phyloP scores from a whole-genome alignment of 2,329 filamentous ascomycete species.

The Pestalotiopsis sp. region DNA sequence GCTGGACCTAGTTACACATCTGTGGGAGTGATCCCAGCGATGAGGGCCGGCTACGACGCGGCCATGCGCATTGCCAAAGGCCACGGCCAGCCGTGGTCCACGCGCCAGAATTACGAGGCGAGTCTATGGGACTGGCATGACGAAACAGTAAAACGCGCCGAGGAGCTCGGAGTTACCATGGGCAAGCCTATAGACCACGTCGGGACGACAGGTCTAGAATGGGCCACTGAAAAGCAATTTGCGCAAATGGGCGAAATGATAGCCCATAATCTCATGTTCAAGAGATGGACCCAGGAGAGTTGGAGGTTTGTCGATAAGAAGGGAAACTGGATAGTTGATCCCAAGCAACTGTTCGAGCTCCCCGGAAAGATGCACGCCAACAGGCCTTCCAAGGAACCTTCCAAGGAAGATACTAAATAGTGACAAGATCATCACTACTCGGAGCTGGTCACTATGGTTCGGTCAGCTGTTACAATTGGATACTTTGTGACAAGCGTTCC shows the following conservation, averaged over 20 bases:
- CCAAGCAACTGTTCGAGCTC: neutral
- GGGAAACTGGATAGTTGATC: conserved; percentile 5
- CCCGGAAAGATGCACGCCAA: neutral
- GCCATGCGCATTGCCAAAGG: conserved; percentile 39
- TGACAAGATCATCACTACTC: neutral
- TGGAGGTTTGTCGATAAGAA: neutral
- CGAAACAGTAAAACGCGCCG: neutral
- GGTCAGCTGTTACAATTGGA: neutral
- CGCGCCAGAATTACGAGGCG: neutral
- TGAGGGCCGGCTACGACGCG: conserved; percentile 53
- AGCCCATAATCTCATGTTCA: conserved; percentile 11
- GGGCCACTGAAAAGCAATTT: conserved; percentile 19
- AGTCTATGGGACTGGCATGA: neutral
- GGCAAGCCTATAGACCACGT: conserved; percentile 21
- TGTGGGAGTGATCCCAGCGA: conserved; percentile 53
- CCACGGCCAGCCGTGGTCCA: conserved; percentile 24
- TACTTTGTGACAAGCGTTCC: neutral
- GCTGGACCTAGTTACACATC: conserved; percentile 56
- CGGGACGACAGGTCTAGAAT: conserved; percentile 27
- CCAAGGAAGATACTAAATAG: neutral
- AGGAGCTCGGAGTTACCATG: neutral
- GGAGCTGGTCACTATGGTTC: neutral
- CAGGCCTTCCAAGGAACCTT: neutral
- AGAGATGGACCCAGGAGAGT: conserved; percentile 11
- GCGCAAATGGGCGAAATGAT: neutral